A percentile compares a stretch with the other conserved stretches of the same genome.
These are phyloP conservation scores for Prunus campanulata DNA, from an alignment of 306 rosid genomes.

Conservation along the genomic window DNA sequence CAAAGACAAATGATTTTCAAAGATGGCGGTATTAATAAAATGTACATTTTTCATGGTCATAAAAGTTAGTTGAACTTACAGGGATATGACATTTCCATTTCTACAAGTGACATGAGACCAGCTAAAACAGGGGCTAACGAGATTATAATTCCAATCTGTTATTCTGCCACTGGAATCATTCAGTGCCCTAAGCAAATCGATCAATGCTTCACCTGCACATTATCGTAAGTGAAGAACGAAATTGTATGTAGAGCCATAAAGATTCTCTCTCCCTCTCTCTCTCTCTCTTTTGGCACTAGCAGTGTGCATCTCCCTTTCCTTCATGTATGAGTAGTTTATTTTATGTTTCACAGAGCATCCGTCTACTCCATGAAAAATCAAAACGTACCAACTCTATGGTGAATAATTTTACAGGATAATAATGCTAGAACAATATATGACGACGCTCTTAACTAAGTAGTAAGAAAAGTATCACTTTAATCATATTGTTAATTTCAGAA, in stretches of 20 bases:
- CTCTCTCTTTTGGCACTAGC: too few relatives aligned
- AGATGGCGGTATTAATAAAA: conserved; percentile 1
- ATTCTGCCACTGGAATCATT: conserved; percentile 62
- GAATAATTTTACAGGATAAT: neutral
- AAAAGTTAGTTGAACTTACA: conserved; percentile 54
- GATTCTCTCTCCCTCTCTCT: too few relatives aligned
- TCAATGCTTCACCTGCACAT: conserved; percentile 72
- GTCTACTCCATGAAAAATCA: neutral
- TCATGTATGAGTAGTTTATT: too few relatives aligned
- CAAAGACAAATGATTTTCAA: neutral
- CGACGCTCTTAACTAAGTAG: neutral
- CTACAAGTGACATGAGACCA: conserved; percentile 83
- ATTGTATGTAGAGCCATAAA: neutral
- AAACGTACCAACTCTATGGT: neutral
- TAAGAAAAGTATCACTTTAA: neutral
- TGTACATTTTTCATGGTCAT: neutral
- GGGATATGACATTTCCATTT: conserved; percentile 68
- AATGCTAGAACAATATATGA: neutral
- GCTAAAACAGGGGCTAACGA: conserved; percentile 87
- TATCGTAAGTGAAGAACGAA: conserved; percentile 9
- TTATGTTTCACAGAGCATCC: too few relatives aligned
- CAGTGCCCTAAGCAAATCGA: conserved; percentile 52
- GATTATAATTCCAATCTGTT: conserved; percentile 59
- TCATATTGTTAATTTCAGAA: neutral
- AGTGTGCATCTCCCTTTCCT: too few relatives aligned